Evolutionary conservation across 805 yeast species (phyloP), one percentile per base, ranked within the genome.

Genomic region (Candida xiaguanensis): DNA sequence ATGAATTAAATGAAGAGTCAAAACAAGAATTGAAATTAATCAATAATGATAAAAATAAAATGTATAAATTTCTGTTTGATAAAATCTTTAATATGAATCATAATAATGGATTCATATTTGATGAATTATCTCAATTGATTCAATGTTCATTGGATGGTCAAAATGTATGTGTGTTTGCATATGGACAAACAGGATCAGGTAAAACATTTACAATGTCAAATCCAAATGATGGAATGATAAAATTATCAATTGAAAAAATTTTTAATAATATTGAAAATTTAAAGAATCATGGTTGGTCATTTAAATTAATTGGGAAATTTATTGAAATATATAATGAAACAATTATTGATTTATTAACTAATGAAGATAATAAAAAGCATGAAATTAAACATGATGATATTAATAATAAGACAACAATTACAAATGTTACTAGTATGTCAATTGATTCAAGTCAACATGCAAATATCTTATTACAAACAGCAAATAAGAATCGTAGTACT

Each of bases 101-200:
- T 8, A 53, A 74, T 2, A 91, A 91, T 55, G 48, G 47, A 1
- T 82, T 77, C 18, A 75, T 93, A 0, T 93, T 89, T 59, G 82
- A 78, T 22, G 99, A 91, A 52, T 75, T 91, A 1, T 81, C 93
- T 2, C 95, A 89, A 57, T 61, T 91, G 16, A 80, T 91, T 2
- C 96, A 88, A 57, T 65, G 71, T 1, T 61, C 95, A 1, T 58
- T 90, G 11, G 95, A 91, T 60, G 99, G 99, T 0, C 80, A 72
- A 53, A 88, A 88, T 50, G 96, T 89, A 2, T 89, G 97, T 59
- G 86, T 93, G 1, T 89, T 89, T 61, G 96, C 96, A 4, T 91
- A 93, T 58, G 99, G 99, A 1, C 99, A 91, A 60, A 93, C 99
- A 0, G 96, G 87, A 75, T 65, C 97, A 0, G 99, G 99, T 3